phyloP scores from a whole-genome alignment of 768 basidiomycete species.

The Cubamyces lactineus region DNA sequence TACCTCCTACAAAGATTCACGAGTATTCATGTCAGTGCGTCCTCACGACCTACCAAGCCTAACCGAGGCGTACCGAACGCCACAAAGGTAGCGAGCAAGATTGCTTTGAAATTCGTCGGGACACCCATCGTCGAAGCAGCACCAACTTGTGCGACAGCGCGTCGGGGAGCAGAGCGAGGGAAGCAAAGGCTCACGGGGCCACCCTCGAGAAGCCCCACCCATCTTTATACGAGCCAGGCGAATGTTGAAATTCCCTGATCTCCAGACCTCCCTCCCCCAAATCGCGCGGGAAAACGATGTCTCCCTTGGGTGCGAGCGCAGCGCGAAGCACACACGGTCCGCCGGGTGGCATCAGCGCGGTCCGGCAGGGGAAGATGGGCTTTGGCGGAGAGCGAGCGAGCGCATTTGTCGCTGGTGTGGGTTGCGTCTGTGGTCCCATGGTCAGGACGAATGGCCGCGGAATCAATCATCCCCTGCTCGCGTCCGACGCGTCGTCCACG shows the following conservation, averaged over 20 bases:
- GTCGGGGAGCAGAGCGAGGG: slow-evolving; percentile 10
- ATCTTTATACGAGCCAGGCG: slow-evolving; percentile 9
- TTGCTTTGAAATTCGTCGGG: slow-evolving; percentile 65
- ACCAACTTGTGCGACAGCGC: neutral
- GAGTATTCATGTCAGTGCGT: neutral
- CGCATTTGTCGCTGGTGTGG: neutral
- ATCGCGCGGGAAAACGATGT: slow-evolving; percentile 15
- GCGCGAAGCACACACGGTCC: slow-evolving; percentile 10
- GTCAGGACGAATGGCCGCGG: slow-evolving; percentile 7
- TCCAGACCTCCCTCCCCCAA: neutral
- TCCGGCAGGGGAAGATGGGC: slow-evolving; percentile 5
- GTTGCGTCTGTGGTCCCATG: slow-evolving; percentile 8
- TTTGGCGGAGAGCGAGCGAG: neutral
- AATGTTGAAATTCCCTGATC: no score
- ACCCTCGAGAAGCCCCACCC: slow-evolving; percentile 3
- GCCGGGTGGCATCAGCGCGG: slow-evolving; percentile 11
- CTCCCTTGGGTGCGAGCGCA: slow-evolving; percentile 6
- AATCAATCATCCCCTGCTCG: slow-evolving; percentile 20
- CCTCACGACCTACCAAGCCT: neutral
- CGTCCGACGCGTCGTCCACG: neutral
- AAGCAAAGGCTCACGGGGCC: slow-evolving; percentile 22
- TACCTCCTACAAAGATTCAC: slow-evolving; percentile 24
- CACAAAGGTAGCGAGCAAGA: slow-evolving; percentile 68
- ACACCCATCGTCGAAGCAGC: slow-evolving; percentile 41
- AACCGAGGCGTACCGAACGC: slow-evolving; percentile 61